Evolutionary conservation across 2,329 filamentous ascomycete species (phyloP).

Genomic region (Diplodia scrobiculata): DNA sequence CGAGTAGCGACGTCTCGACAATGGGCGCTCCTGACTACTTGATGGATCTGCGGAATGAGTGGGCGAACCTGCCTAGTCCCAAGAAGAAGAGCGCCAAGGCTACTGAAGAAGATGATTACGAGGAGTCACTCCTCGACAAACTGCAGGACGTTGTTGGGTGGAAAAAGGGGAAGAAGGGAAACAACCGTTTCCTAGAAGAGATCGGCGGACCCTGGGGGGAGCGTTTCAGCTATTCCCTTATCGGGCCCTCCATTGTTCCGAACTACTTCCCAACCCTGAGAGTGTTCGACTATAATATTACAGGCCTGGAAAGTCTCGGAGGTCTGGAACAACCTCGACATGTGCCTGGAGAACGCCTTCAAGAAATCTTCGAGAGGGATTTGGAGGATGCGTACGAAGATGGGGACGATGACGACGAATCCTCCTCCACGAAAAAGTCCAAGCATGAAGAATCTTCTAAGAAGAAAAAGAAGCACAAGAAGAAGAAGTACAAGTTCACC

Average conservation of each 20-base stretch:
- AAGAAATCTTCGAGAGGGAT: slow-evolving; percentile 13
- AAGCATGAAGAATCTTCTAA: slow-evolving; percentile 48
- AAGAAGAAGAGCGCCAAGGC: slow-evolving; percentile 28
- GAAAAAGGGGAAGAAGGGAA: slow-evolving; percentile 45
- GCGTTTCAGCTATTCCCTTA: slow-evolving; percentile 76
- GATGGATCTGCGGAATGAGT: slow-evolving; percentile 72
- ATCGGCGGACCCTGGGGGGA: slow-evolving; percentile 83
- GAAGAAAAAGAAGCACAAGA: slow-evolving; percentile 49
- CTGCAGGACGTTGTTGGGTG: slow-evolving; percentile 30
- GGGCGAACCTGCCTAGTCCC: slow-evolving; percentile 71
- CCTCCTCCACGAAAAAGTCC: slow-evolving; percentile 41
- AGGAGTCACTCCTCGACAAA: slow-evolving; percentile 21
- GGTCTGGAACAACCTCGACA: background rate
- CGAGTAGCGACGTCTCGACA: slow-evolving; percentile 59
- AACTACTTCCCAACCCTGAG: slow-evolving; percentile 88
- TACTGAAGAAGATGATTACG: background rate
- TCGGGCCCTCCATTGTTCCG: slow-evolving; percentile 85
- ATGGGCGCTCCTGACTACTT: slow-evolving; percentile 78
- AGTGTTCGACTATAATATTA: slow-evolving; percentile 94
- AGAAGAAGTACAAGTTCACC: slow-evolving; percentile 52
- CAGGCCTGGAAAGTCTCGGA: slow-evolving; percentile 61
- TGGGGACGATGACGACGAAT: slow-evolving; percentile 41
- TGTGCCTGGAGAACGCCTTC: slow-evolving; percentile 42
- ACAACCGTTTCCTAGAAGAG: slow-evolving; percentile 63
- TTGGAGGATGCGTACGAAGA: slow-evolving; percentile 41